Evolutionary conservation across 2,329 filamentous ascomycete species (phyloP), one percentile per base, ranked within the genome.

Genomic region (Pestalotiopsis sp.): DNA sequence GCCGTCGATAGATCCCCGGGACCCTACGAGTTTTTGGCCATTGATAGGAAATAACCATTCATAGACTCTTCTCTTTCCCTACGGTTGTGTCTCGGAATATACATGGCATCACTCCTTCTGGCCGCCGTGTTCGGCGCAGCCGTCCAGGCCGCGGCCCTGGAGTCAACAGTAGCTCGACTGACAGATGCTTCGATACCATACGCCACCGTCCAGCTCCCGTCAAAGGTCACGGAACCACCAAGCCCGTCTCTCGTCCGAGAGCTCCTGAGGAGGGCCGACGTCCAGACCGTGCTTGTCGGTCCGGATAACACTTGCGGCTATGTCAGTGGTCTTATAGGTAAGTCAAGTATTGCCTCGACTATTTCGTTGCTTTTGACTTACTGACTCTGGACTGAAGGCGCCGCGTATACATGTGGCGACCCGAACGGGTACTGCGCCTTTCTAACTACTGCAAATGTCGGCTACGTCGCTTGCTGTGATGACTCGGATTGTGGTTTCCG

Each of bases 261-360:
- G 20, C 72, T 82, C 13, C 75, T 76, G 39, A 78, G 73, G 72
- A 78, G 76, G 68, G 75, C 76, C 62, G 71, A 70, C n/a, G 75
- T 70, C n/a, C 69, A 76, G 20, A 83, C 79, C 0, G 78, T 83
- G 36, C 78, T 85, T n/a, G 74, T 84, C 67, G 85, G 81, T 12
- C 82, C 83, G 1, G 84, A 86, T 72, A 84, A 85, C 69, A 86
- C 83, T 0, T 87, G 86, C 69, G 86, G 85, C 71, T 87, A 80
- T 73, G 75, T 87, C 52, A 79, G 78, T 38, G 85, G 81, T 39
- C 78, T 76, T 36, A 67, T 78, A 13, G 78, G 81, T 83, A 73
- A 68, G 75, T 7, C 6, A 12, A 11, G 12, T 61, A 4, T 9
- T 59, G 25, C n/a, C 41, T 45, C 7, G 20, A 27, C 52, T 59